Base-by-base conservation (phyloP, 2,329 filamentous ascomycete genomes). In the Pseudogymnoascus sp. region DNA sequence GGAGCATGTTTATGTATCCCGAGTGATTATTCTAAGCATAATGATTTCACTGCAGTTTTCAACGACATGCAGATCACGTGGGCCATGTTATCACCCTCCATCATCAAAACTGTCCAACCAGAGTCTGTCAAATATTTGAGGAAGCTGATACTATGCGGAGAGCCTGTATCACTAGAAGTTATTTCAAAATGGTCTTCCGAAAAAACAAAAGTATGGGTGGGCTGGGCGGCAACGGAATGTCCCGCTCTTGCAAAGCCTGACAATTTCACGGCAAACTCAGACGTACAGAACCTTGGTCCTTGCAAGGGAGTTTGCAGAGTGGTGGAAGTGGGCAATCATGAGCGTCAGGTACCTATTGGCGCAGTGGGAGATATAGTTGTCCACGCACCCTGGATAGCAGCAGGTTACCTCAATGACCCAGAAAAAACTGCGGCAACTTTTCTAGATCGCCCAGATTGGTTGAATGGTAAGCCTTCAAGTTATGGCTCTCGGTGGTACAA, bases 381-480 rank as follows among this genome's bases (percentile, higher is more conserved):
- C 2, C 73, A 76, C 62, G 77, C 77, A 2, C 74, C 72, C 13
- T 66, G 72, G 3, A 63, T 79, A 1, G 76, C 74, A 3, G 66
- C 72, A 11, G 78, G 74, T 23, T 80, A 80, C 62, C 69, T 79
- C 3, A 73, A 76, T 23, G 73, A 77, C 25, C 70, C 71, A 1
- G 70, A 72, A n/a, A 75, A 73, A 62, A 79, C 76, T 1, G 61
- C 69, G 1, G 69, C 69, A 7, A 65, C 70, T 1, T 79, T 79
- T 65, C 69, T 79, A 23, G 62, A 69, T 43, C 62, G 67, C 34
- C 70, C 70, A 3, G 65, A 76, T 64, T 79, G 69, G 68, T 31
- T 64, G 43, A 31, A 25, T 31, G 43, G 43, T 7, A 11, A 48
- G 10, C 43, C 43, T 11, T 31, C 23, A 8, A 41, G 23, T 23